A percentile compares a stretch with the other conserved stretches of the same genome.
These are phyloP conservation scores for Schwanniomyces vanrijiae DNA, from an alignment of 805 yeast genomes.

Conservation along the genomic window DNA sequence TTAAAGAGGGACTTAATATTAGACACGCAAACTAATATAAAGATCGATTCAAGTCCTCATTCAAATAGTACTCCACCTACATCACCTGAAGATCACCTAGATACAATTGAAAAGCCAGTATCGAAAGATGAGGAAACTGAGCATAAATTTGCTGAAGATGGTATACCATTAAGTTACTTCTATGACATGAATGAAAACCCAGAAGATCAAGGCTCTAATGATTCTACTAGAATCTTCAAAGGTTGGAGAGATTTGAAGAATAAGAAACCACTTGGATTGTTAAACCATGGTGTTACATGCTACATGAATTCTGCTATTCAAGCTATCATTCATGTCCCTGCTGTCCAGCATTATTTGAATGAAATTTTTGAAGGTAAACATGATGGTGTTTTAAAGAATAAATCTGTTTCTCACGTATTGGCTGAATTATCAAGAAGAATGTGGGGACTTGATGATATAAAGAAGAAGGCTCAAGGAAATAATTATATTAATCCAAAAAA, in stretches of 20 bases:
- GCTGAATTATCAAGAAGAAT: conserved; percentile 69
- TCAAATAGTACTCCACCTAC: conserved; percentile 34
- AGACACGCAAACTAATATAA: conserved; percentile 14
- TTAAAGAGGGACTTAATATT: conserved; percentile 18
- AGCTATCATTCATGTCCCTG: conserved; percentile 87
- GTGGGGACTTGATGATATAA: conserved; percentile 59
- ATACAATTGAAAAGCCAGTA: conserved; percentile 9
- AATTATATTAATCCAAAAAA: conserved; percentile 72
- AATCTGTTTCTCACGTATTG: conserved; percentile 63
- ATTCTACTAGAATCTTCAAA: conserved; percentile 59
- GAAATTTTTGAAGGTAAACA: conserved; percentile 61
- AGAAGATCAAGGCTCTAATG: conserved; percentile 65
- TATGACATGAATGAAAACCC: conserved; percentile 57
- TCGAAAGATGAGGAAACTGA: conserved; percentile 15
- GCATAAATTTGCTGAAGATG: not conserved
- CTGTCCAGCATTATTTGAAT: conserved; percentile 76
- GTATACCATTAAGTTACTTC: conserved; percentile 26
- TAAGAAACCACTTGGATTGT: conserved; percentile 68
- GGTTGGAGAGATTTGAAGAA: conserved; percentile 62
- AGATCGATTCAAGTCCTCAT: conserved; percentile 16
- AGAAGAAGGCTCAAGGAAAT: conserved; percentile 23
- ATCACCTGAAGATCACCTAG: conserved; percentile 27
- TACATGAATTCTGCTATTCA: conserved; percentile 96
- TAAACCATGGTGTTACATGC: conserved; percentile 94
- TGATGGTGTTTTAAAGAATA: conserved; percentile 42